Base-by-base conservation (phyloP, 495 filamentous ascomycete genomes). In the Penicillium simplicissimum region DNA sequence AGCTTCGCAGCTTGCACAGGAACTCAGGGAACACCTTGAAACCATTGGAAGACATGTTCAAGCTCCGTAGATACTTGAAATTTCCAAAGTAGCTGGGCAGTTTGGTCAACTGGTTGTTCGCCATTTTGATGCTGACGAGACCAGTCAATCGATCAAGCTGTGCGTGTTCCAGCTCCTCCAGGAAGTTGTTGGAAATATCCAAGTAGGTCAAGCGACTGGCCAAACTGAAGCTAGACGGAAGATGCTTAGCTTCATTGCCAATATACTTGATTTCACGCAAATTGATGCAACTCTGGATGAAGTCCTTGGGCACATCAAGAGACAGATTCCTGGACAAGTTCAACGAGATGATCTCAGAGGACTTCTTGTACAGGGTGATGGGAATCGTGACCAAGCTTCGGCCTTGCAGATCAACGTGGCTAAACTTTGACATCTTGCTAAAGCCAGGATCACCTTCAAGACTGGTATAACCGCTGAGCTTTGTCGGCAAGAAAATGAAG, bases 381-480 rank as follows among this genome's bases (percentile, higher is more conserved):
- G 95, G 95, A 48, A 99, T 99, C 3, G 95, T 96, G 67, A 95
- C 87, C 36, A 99, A 84, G 67, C 94, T 98, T 54, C 89, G 87
- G n/a, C 91, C 92, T 58, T 89, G 84, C 21, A 99, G 84, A 73
- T 99, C 92, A 59, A 99, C 90, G 68, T 97, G 91, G 71, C 86
- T 96, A 75, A 92, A 91, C 65, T 97, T 97, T 59, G 92, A 88
- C 71, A 89, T 83, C 64, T 90, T 91, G 63, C 79, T 83, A 48
- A 96, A 87, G 6, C 88, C 92, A 11, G 92, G 86, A 52, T 98
- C 93, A 59, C 88, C 82, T 59, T 89, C 85, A 14, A 88, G 75
- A 75, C 79, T 90, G 60, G 81, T 84, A 52, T 80, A 79, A n/a
- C 91, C 90, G 72, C 86, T 91, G 67, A 96, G 86, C 60, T 91